Base-by-base conservation (phyloP, 2,329 filamentous ascomycete genomes). In the Salinomyces thailandicus region DNA sequence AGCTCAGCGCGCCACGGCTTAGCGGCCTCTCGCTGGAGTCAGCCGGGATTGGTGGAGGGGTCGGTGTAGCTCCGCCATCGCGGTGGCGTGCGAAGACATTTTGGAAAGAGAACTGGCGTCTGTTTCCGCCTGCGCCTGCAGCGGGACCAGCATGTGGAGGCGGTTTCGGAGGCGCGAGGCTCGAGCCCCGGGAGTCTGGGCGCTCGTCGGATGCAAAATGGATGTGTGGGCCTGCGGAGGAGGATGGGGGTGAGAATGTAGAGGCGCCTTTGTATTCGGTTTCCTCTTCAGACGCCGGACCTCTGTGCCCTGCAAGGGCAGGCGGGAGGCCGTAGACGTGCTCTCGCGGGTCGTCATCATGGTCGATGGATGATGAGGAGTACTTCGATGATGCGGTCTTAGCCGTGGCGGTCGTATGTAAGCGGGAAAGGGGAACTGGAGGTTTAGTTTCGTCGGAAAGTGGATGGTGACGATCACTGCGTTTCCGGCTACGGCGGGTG, bases 81-180 rank as follows among this genome's bases (percentile, higher is more conserved):
- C 78, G 72, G 42, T 67, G n/a, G n/a, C n/a, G n/a, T n/a, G n/a
- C 66, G 60, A 95, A 91, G 35, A 94, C 77, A 47, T 82, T 85
- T 46, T 87, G 81, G 68, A 96, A 96, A 13, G 84, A 93, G 62
- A 96, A 98, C 55, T 94, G 85, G 42, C 89, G 84, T 42, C 85
- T 73, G 8, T 81, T 75, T 32, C 29, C 24, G 9, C 22, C n/a
- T 26, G 22, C 22, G n/a, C 22, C 22, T 8, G 22, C 22, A 8
- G 22, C n/a, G 22, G 9, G 9, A 13, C 26, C 24, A 37, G 38
- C 41, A 38, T 67, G 76, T 4, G 77, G 77, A 1, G 79, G 78
- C 3, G 73, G 59, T 38, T 53, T 58, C 0, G 79, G 79, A 1
- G 76, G 69, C 3, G 61, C 63, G 9, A 70, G 60, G 34, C 60